Evolutionary conservation across 2,329 filamentous ascomycete species (phyloP), one percentile per base, ranked within the genome.

Genomic region (Trichoderma lentiforme): DNA sequence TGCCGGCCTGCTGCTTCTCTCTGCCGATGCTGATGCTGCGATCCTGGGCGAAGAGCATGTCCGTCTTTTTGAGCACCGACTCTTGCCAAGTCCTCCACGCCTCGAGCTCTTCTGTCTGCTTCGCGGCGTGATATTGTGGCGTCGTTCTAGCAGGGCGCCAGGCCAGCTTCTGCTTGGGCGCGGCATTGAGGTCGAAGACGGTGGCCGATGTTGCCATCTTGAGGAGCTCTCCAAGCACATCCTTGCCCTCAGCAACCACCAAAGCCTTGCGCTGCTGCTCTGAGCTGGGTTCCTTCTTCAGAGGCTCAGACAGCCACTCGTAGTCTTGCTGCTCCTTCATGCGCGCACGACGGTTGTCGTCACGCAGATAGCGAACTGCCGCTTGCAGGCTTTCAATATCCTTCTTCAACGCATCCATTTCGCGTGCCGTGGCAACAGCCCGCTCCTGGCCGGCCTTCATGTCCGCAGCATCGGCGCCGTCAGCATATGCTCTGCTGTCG

Each of bases 351-450:
- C 86, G 84, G 80, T 89, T 92, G 76, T 93, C 91, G 74, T 91
- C 88, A 30, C 90, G 86, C 34, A 94, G 84, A 79, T 90, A 92
- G 12, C 90, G 86, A 60, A 93, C 88, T 1, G 91, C 90, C 2
- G 88, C 86, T 78, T 93, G 86, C 71, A 92, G 80, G 75, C 84
- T 85, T 70, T 85, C 86, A 76, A 94, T 90, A 73, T 95, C 91
- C 75, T 86, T 86, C 80, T 91, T 90, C 75, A 95, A 87, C 11
- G 85, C 84, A 75, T 94, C 91, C 82, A 94, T 90, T 80, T 95
- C 92, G 68, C 90, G 88, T 32, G 90, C 90, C 1, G 90, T 92
- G 5, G 90, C 89, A 61, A 92, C 90, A 32, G 91, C 90, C 30
- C 89, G 87, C 78, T 92, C 89, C 77, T 91, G 87, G 26, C 89